These are phyloP conservation scores for Mucor sp. DNA, from an alignment of 371 early-diverging fungal genomes.

Conservation along the genomic window DNA sequence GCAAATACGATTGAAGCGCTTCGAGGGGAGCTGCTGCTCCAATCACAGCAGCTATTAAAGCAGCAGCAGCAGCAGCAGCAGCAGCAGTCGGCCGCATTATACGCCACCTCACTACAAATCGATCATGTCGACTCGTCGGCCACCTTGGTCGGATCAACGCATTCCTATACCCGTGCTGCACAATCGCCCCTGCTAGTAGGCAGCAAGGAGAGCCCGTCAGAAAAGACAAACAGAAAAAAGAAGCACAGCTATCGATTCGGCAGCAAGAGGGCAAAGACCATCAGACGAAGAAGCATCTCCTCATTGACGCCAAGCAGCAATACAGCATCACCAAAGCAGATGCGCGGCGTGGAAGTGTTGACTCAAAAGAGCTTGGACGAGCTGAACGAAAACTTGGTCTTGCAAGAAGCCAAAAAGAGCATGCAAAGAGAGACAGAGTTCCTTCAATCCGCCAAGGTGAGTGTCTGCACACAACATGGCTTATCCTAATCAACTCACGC, in stretches of 20 bases:
- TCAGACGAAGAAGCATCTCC: conserved; percentile 10
- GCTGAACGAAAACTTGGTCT: not conserved
- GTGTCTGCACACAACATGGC: too few species aligned
- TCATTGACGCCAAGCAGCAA: not conserved
- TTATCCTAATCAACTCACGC: not conserved
- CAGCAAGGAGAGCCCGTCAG: not conserved
- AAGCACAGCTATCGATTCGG: conserved; percentile 15
- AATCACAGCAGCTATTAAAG: conserved; percentile 14
- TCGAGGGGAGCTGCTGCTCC: conserved; percentile 11
- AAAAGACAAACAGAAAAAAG: conserved; percentile 13
- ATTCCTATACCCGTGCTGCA: not conserved
- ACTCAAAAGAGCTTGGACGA: not conserved
- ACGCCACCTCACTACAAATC: not conserved
- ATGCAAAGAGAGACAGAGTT: conserved; percentile 18
- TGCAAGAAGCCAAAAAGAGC: conserved; percentile 15
- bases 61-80: conserved; percentile 8
- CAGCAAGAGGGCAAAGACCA: conserved; percentile 15
- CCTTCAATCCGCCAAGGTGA: conserved; percentile 13
- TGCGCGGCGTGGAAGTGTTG: not conserved
- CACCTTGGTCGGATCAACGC: conserved; percentile 16
- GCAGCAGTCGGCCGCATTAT: not conserved
- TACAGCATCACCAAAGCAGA: conserved; percentile 1
- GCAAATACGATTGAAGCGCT: conserved; percentile 26
- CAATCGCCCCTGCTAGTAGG: not conserved
- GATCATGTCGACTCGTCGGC: conserved; percentile 20